Base-by-base conservation (phyloP, 345 rosid species). In the Clausena lansium region DNA sequence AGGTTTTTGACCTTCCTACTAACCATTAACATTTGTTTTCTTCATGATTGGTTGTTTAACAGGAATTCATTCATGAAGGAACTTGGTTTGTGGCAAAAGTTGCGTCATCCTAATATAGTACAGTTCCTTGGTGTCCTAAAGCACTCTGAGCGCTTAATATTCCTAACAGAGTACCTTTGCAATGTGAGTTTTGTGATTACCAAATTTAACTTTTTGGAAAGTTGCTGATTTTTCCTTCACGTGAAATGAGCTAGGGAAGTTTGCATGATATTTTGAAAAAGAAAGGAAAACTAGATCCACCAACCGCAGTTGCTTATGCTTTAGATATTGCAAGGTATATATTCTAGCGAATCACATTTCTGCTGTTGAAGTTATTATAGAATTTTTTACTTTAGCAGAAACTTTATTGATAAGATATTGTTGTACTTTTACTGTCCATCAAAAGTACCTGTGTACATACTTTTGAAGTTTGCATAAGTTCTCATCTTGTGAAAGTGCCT, bases 81-180 rank as follows among this genome's bases (percentile, higher is more conserved):
- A 83, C 70, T 90, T 79, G 89, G 85, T 62, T 74, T 90, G 75
- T 88, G 92, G 94, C 90, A 90, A 74, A 86, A 62, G 86, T 77
- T 90, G 81, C 87, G 91, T 70, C 94, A 88, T 78, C 94, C 94
- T 33, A 90, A 90, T 78, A 90, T 90, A 59, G 92, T 88, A 76
- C 92, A 90, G 83, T 90, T 90, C 87, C 88, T 90, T 58, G 94
- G 94, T 59, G 92, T 88, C 73, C 77, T 90, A 28, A 90, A 87
- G 84, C 84, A 82, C 74, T 77, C 87, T 35, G 88, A 86, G 60
- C 91, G 88, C 36, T 82, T 88, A 74, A 86, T 90, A 76, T 90
- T 90, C 80, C 87, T 90, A 22, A 87, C 89, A 0, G 94, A 90
- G 80, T 90, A 87, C 82, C 92, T 90, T 45, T 70, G 86, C 79